phyloP scores from a whole-genome alignment of 495 filamentous ascomycete genomes.

The Penicillium ochrochloron region DNA sequence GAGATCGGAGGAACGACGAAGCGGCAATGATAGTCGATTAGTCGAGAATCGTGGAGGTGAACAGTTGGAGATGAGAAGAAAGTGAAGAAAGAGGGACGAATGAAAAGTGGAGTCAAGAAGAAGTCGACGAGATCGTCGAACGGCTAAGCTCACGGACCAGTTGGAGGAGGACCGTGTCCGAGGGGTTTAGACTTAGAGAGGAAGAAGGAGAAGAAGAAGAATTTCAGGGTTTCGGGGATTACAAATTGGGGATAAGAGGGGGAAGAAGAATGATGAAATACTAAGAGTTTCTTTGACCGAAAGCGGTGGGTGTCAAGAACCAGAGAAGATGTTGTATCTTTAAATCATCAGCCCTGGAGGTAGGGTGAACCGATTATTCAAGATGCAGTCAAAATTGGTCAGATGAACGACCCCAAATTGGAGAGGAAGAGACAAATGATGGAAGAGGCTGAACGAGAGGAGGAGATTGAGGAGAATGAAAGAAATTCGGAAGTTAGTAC shows the following conservation, averaged over 20 bases:
- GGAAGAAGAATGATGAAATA: constrained; percentile 13
- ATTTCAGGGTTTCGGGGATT: not conserved
- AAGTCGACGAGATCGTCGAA: constrained; percentile 8
- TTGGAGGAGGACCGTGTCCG: constrained; percentile 14
- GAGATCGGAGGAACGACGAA: constrained; percentile 4
- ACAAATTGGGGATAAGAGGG: not conserved
- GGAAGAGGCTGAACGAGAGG: not conserved
- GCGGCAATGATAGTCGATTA: not conserved
- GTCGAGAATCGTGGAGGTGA: not conserved
- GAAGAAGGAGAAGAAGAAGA: not conserved
- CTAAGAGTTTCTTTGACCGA: constrained; percentile 14
- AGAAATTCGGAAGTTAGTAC: not conserved
- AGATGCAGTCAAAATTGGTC: not conserved
- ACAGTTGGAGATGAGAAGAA: not conserved
- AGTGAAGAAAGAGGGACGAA: constrained; percentile 13
- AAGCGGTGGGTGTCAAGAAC: constrained; percentile 18
- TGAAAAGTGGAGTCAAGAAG: constrained; percentile 16
- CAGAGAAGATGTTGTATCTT: not conserved
- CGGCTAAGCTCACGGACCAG: constrained; percentile 16
- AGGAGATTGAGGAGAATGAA: not conserved
- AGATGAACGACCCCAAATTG: constrained; percentile 1
- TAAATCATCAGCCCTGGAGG: not conserved
- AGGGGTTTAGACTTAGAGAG: not conserved
- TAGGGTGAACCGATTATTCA: not conserved
- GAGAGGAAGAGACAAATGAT: not conserved